Percentiles rank a stretch among this genome's conserved stretches.
Conservation (phyloP, 1,284 basidiomycete genomes). For the Ustilago crameri region DNA sequence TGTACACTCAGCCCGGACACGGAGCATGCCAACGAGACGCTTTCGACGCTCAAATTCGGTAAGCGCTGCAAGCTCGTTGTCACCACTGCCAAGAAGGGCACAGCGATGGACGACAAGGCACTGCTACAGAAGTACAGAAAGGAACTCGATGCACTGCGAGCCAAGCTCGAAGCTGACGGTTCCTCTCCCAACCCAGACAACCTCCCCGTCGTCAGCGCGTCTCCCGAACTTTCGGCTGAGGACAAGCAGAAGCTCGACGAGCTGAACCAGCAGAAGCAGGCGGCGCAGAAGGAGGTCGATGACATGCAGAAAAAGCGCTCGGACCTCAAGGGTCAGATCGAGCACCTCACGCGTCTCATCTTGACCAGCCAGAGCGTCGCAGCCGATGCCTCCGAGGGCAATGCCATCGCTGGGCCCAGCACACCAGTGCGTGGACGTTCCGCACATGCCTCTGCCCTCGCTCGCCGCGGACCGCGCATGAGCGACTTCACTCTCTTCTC, state of each 20-base stretch:
- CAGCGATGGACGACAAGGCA: constrained; percentile 68
- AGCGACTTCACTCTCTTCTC: constrained; percentile 45
- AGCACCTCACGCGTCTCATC: constrained; percentile 63
- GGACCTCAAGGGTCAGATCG: constrained; percentile 59
- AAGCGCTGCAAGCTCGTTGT: constrained; percentile 73
- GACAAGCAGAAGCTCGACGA: constrained; percentile 44
- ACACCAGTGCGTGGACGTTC: constrained; percentile 19
- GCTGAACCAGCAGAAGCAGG: constrained; percentile 46
- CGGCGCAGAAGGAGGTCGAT: constrained; percentile 50
- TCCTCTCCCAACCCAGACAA: constrained; percentile 7
- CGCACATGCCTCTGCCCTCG: constrained; percentile 34
- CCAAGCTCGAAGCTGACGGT: constrained; percentile 46
- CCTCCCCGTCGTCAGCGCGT: constrained; percentile 5
- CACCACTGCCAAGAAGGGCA: constrained; percentile 72
- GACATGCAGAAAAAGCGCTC: constrained; percentile 54
- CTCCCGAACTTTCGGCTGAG: constrained; percentile 8
- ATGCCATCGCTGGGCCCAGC: constrained; percentile 18
- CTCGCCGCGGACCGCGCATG: constrained; percentile 55
- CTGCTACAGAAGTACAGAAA: constrained; percentile 60
- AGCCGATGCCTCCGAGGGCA: constrained; percentile 10
- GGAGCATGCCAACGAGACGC: constrained; percentile 72
- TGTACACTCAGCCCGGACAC: constrained; percentile 71
- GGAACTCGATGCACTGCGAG: constrained; percentile 60
- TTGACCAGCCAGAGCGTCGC: constrained; percentile 60
- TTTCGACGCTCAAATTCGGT: constrained; percentile 74